Conservation (phyloP, 768 basidiomycete species). For the Lyophyllum semitale region DNA sequence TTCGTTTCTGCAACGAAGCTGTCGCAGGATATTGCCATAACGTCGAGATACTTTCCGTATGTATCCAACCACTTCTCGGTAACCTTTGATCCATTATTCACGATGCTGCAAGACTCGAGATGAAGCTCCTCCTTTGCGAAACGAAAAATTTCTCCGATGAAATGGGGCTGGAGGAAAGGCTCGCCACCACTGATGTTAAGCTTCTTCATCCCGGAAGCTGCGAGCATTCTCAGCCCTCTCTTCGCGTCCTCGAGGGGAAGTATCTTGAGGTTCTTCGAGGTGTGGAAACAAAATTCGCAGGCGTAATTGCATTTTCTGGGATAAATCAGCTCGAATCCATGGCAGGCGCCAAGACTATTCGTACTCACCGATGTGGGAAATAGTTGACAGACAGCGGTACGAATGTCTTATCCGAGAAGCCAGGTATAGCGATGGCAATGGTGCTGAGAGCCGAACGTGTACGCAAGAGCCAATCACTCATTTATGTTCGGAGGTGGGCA, state of each 20-base stretch:
- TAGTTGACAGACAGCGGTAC: neutral
- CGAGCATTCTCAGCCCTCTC: slow-evolving; percentile 15
- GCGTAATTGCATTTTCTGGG: slow-evolving; percentile 36
- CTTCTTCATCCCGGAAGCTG: slow-evolving; percentile 17
- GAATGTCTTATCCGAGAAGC: neutral
- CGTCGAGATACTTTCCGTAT: slow-evolving; percentile 39
- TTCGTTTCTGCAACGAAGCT: slow-evolving; percentile 36
- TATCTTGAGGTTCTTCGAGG: slow-evolving; percentile 32
- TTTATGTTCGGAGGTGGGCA: neutral
- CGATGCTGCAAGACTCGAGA: slow-evolving; percentile 32
- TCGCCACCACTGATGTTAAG: slow-evolving; percentile 21
- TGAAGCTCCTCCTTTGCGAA: slow-evolving; percentile 37
- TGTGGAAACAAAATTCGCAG: slow-evolving; percentile 45
- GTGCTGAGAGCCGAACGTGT: neutral
- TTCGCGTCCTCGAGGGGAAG: slow-evolving; percentile 36
- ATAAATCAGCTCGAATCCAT: neutral
- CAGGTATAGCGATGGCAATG: neutral
- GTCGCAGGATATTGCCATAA: slow-evolving; percentile 45
- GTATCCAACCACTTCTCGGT: slow-evolving; percentile 41
- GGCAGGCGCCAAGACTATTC: neutral
- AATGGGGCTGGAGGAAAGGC: slow-evolving; percentile 34
- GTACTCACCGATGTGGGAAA: neutral
- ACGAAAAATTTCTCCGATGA: slow-evolving; percentile 38
- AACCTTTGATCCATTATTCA: slow-evolving; percentile 38
- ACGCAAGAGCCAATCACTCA: neutral